Base-by-base conservation (phyloP, 2,329 filamentous ascomycete species). In the Tolypocladium guangdongense region DNA sequence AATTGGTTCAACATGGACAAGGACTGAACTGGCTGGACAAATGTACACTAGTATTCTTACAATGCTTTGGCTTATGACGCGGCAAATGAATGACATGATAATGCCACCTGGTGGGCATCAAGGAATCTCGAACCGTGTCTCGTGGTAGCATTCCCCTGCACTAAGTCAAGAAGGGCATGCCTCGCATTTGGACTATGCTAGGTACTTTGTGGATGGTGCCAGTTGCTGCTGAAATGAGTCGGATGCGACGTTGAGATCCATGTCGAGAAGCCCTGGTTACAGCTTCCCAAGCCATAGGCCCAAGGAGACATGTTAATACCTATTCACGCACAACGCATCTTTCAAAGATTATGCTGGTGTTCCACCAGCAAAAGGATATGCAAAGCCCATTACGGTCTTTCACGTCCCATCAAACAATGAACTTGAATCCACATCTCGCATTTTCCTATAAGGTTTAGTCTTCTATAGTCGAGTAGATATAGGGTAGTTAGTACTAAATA, bases 1-100 rank as follows among this genome's bases (percentile, higher is more conserved):
- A 73, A 81, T 56, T 86, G 82, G 81, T 74, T 78, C 55, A 66
- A 59, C 47, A 57, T 66, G 58, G 66, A 70, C 20, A 59, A 59
- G 49, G 62, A 66, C 52, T 58, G 45, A 55, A 20, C 27, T 30
- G 18, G 14, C 4, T 45, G 30, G 12, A 18, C 38, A 27, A 45
- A n/a, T 50, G 24, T 50, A n/a, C 16, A 11, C 18, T 14, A n/a
- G 20, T 12, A 36, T 36, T 36, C 14, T 36, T 36, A 36, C 6
- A 32, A 32, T 33, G 27, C 18, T 20, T 33, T 20, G 27, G 43
- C 32, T n/a, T 20, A 18, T 47, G n/a, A 47, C 43, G 43, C 43
- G 27, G 27, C 43, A n/a, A 46, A 47, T 47, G 43, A 47, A 47
- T 47, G 43, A 32, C 12, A 47, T 32, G 43, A 47, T 10, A 33